These are phyloP conservation scores for Urtica urens DNA, from an alignment of 306 rosid species.

Conservation along the genomic window DNA sequence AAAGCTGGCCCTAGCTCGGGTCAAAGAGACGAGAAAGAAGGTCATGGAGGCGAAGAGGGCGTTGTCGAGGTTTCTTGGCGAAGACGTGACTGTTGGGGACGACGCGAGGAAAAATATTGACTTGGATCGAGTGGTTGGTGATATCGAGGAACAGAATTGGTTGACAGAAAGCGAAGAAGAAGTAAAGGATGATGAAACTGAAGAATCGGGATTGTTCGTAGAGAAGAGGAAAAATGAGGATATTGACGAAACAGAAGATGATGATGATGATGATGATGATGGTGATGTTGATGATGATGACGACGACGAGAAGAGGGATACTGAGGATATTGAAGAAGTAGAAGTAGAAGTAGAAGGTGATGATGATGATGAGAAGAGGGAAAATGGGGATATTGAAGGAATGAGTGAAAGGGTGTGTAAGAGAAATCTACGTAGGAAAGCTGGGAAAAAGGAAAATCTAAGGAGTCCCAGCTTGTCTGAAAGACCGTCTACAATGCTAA, in stretches of 20 bases:
- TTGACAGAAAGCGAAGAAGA: neutral
- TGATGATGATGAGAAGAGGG: neutral
- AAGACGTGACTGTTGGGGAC: constrained; percentile 1
- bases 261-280: too few relatives aligned
- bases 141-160: too few relatives aligned
- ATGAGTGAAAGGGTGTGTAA: constrained; percentile 2
- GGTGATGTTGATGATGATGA: neutral
- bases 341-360: constrained; percentile 3
- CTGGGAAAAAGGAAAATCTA: constrained; percentile 7
- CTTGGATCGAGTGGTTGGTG: too few relatives aligned
- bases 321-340: constrained; percentile 4
- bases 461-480: neutral
- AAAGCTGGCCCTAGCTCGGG: constrained; percentile 22
- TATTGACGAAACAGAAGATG: too few relatives aligned
- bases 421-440: constrained; percentile 17
- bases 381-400: neutral
- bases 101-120: too few relatives aligned
- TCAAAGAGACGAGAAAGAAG: constrained; percentile 24
- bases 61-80: constrained; percentile 31
- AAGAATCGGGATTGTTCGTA: too few relatives aligned
- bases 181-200: neutral
- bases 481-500: constrained; percentile 12
- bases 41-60: constrained; percentile 29
- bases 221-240: too few relatives aligned
- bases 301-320: neutral